Evolutionary conservation across 1,284 basidiomycete species (phyloP), one percentile per base, ranked within the genome.

Genomic region (Rhodotorula glutinis): DNA sequence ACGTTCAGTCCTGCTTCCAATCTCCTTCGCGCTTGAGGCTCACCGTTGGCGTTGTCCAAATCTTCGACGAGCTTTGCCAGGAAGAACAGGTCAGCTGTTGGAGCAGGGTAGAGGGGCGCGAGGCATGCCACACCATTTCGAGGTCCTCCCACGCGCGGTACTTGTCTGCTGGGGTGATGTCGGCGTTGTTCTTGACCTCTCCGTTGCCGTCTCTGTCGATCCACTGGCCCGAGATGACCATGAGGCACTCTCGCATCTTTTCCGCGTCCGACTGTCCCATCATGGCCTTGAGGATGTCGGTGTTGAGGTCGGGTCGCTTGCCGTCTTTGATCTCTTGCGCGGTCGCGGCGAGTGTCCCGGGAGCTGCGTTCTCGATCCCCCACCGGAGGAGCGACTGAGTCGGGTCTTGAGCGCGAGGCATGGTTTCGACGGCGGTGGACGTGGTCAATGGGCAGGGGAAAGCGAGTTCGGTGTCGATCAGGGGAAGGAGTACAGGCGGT

Each of bases 11-110:
- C n/a, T n/a, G n/a, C n/a, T n/a, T n/a, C n/a, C n/a, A n/a, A n/a
- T n/a, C n/a, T n/a, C n/a, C n/a, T n/a, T n/a, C n/a, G n/a, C n/a
- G n/a, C n/a, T n/a, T n/a, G 27, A 3, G 7, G 30, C 84, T 66
- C 72, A 90, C 89, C 88, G 77, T 93, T 97, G 4, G 95, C 94
- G 78, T 98, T 98, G 77, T 98, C 95, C 65, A 98, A 92, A 55
- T 86, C 85, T 78, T 98, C 93, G 71, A 97, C 85, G 33, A 98
- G 82, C 69, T 92, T 92, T 27, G 27, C 3, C 25, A 5, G 13
- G 17, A 16, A 27, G 51, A 8, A 29, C 21, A 57, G 4, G 72
- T 53, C 54, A 56, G 47, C 43, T 60, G 60, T 11, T n/a, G 23
- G 44, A 33, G 52, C n/a, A n/a, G n/a, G n/a, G n/a, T n/a, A n/a